These are phyloP conservation scores for Colletotrichum lindemuthianum DNA, from an alignment of 2,329 filamentous ascomycete species.

Conservation along the genomic window DNA sequence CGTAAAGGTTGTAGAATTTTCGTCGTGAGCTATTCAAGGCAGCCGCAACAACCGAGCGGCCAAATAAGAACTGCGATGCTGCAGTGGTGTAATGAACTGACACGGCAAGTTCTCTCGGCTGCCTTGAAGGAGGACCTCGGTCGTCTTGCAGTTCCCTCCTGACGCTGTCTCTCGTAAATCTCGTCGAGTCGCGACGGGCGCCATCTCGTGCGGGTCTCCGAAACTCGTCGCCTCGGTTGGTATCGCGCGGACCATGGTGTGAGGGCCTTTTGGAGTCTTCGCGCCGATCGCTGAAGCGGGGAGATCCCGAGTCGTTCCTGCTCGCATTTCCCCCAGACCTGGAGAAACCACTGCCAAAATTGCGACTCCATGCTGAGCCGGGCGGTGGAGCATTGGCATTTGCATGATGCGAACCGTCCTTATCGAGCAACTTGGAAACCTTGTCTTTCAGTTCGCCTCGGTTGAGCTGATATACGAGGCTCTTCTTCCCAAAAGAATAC, in stretches of 20 bases:
- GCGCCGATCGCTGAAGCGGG: background rate
- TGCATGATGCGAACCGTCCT: conserved; percentile 8
- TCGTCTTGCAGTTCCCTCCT: conserved; percentile 16
- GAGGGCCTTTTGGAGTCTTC: background rate
- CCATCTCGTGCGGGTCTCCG: background rate
- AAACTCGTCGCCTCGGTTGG: background rate
- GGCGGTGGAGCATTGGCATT: background rate
- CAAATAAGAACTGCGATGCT: conserved; percentile 92
- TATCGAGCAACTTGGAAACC: conserved; percentile 33
- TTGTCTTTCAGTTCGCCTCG: conserved; percentile 52
- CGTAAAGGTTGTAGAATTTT: conserved; percentile 85
- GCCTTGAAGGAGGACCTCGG: background rate
- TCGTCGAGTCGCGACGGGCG: background rate
- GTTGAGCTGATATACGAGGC: conserved; percentile 65
- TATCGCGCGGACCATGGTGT: background rate
- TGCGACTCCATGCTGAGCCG: conserved; percentile 18
- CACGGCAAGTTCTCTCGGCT: conserved; percentile 12
- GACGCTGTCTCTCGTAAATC: conserved; percentile 11
- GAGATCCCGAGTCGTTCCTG: background rate
- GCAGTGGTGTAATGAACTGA: conserved; percentile 75
- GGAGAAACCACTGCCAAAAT: background rate
- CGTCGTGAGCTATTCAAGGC: conserved; percentile 75
- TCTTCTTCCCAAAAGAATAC: conserved; percentile 62
- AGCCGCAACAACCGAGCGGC: conserved; percentile 81
- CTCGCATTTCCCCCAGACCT: background rate